Percentiles rank a stretch among this genome's conserved stretches.
Conservation (phyloP, 1,284 basidiomycete species). For the Cystobasidiaceae sp. region DNA sequence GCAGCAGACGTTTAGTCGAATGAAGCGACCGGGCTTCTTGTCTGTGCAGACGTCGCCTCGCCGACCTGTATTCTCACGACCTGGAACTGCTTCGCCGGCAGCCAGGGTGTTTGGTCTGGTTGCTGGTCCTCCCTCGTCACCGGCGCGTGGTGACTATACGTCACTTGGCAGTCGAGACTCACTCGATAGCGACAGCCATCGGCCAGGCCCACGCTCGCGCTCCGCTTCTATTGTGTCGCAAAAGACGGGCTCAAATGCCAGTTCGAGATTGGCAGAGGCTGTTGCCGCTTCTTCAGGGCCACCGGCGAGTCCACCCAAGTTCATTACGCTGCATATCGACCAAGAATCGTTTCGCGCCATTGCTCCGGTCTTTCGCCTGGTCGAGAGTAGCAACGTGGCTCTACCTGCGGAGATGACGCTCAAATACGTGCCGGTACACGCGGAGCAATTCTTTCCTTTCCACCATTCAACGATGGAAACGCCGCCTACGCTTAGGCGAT, state of each 20-base stretch:
- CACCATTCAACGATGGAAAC: constrained; percentile 18
- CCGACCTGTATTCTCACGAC: not conserved
- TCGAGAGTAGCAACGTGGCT: not conserved
- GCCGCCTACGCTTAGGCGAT: not conserved
- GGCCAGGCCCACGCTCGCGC: too few species aligned
- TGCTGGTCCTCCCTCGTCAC: not conserved
- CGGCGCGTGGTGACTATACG: not conserved
- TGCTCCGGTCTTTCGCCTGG: constrained; percentile 3
- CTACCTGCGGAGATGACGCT: not conserved
- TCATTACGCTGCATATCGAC: constrained; percentile 6
- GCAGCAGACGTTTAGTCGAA: not conserved
- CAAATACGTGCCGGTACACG: not conserved
- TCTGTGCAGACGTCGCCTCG: constrained; percentile 12
- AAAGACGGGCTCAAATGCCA: too few species aligned
- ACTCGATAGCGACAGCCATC: too few species aligned
- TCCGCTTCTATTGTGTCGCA: too few species aligned
- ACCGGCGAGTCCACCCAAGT: constrained; percentile 1
- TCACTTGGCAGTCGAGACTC: not conserved
- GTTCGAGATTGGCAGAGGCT: too few species aligned
- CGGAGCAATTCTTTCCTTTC: constrained; percentile 17
- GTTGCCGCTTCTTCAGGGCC: too few species aligned
- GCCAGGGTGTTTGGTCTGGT: constrained; percentile 3
- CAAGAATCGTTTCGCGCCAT: constrained; percentile 18
- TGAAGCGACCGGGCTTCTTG: not conserved
- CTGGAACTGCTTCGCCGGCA: constrained; percentile 4